phyloP scores from a whole-genome alignment of 805 yeast species.

The Hemisphaericaspora nanyangensis region DNA sequence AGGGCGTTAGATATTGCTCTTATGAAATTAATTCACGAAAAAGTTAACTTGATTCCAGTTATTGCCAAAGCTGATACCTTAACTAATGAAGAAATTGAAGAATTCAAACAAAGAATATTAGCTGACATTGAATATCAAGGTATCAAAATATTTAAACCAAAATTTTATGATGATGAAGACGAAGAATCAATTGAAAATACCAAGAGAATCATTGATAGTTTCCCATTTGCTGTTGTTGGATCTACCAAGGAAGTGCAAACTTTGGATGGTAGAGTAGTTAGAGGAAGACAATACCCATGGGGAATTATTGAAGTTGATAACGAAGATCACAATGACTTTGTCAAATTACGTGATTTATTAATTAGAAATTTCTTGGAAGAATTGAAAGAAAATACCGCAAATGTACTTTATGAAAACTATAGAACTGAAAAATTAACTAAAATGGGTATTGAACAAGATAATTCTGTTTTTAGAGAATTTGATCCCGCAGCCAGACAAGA shows the following conservation, averaged over 20 bases:
- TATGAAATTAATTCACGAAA: constrained; percentile 82
- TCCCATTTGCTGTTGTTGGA: constrained; percentile 95
- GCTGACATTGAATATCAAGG: constrained; percentile 74
- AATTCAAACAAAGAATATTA: constrained; percentile 72
- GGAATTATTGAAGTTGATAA: constrained; percentile 94
- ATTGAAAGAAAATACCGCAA: constrained; percentile 79
- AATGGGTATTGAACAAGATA: constrained; percentile 91
- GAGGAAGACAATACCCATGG: constrained; percentile 97
- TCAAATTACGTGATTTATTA: constrained; percentile 80
- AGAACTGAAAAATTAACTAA: constrained; percentile 75
- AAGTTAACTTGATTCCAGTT: constrained; percentile 90
- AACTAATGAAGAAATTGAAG: constrained; percentile 76
- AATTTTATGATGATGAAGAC: constrained; percentile 74
- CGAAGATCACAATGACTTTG: constrained; percentile 89
- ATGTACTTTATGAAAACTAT: constrained; percentile 78
- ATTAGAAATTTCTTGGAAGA: constrained; percentile 92
- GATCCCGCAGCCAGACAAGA: constrained; percentile 90
- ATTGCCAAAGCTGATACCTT: constrained; percentile 93
- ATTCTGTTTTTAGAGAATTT: constrained; percentile 87
- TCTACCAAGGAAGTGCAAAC: constrained; percentile 69
- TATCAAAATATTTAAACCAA: constrained; percentile 73
- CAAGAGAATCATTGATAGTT: constrained; percentile 58
- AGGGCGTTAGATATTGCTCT: constrained; percentile 85
- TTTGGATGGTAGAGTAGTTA: constrained; percentile 71
- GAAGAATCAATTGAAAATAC: constrained; percentile 80